Evolutionary conservation across 1,284 basidiomycete genomes (phyloP).

Genomic region (Cerrena zonata): DNA sequence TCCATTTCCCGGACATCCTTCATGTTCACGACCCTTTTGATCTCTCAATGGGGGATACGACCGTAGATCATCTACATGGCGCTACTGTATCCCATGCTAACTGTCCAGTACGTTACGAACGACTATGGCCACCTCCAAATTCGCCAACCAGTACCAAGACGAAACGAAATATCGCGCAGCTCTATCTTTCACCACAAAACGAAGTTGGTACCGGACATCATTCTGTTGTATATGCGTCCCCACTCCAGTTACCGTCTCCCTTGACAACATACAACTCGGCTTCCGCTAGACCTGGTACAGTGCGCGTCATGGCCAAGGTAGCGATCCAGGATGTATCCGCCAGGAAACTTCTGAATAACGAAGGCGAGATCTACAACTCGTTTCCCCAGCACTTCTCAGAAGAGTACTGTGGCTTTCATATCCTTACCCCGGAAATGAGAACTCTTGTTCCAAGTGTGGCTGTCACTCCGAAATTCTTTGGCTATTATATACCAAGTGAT

Average conservation of each 20-base stretch:
- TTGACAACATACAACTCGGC: conserved; percentile 10
- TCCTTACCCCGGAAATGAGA: conserved; percentile 27
- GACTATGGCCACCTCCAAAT: conserved; percentile 18
- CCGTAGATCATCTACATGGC: not conserved
- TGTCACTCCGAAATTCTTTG: conserved; percentile 47
- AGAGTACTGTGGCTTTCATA: conserved; percentile 41
- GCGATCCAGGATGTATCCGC: conserved; percentile 15
- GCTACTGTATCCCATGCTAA: not conserved
- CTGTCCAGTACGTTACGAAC: conserved; percentile 21
- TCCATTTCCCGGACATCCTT: conserved; percentile 27
- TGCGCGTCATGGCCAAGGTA: conserved; percentile 29
- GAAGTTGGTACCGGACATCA: conserved; percentile 29
- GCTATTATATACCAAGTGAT: conserved; percentile 38
- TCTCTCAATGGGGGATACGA: not conserved
- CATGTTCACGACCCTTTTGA: conserved; percentile 23
- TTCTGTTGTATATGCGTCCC: conserved; percentile 26
- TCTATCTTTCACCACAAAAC: conserved; percentile 23
- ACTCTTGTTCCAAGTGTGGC: conserved; percentile 36
- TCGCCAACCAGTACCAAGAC: conserved; percentile 1
- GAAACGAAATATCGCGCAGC: conserved; percentile 10
- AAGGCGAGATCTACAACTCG: conserved; percentile 39
- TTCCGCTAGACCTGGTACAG: conserved; percentile 17
- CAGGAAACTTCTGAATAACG: conserved; percentile 26
- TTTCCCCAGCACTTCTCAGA: conserved; percentile 42
- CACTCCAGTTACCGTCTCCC: conserved; percentile 25